Conservation (phyloP, 2,329 filamentous ascomycete species). For the Ceratocystis harringtonii region DNA sequence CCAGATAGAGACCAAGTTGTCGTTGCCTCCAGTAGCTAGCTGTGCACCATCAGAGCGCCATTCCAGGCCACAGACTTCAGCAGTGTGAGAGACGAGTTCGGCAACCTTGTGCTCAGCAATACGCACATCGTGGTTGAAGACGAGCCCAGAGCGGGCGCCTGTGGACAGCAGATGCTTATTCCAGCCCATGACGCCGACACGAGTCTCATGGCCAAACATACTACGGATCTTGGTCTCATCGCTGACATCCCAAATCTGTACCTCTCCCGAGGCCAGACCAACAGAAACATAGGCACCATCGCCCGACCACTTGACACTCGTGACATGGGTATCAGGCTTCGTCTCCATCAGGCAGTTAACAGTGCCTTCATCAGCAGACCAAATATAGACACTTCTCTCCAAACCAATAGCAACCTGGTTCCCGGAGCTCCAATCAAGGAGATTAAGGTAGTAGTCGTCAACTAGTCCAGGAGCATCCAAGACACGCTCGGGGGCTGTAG, state of each 20-base stretch:
- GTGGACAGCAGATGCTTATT: slow-evolving; percentile 96
- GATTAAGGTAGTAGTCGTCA: slow-evolving; percentile 97
- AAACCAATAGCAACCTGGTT: slow-evolving; percentile 98
- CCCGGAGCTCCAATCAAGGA: slow-evolving; percentile 92
- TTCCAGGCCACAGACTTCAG: slow-evolving; percentile 93
- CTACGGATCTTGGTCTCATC: slow-evolving; percentile 90
- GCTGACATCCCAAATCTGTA: slow-evolving; percentile 98
- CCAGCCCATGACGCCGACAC: slow-evolving; percentile 97
- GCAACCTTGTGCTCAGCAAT: slow-evolving; percentile 96
- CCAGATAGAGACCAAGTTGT: slow-evolving; percentile 99
- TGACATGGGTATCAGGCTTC: slow-evolving; percentile 80
- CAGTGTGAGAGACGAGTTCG: slow-evolving; percentile 91
- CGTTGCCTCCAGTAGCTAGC: slow-evolving; percentile 92
- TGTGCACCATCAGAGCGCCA: slow-evolving; percentile 95
- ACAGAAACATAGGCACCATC: slow-evolving; percentile 95
- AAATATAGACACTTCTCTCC: slow-evolving; percentile 93
- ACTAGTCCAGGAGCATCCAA: slow-evolving; percentile 90
- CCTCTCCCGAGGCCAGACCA: slow-evolving; percentile 84
- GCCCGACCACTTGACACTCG: slow-evolving; percentile 96
- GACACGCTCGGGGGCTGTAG: slow-evolving; percentile 88
- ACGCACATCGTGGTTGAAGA: slow-evolving; percentile 97
- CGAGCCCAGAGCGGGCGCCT: slow-evolving; percentile 81
- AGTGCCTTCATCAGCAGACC: slow-evolving; percentile 86
- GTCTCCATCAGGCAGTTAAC: slow-evolving; percentile 85
- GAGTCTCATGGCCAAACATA: slow-evolving; percentile 95